A percentile compares a stretch with the other conserved stretches of the same genome.
Evolutionary conservation across 352 stramenopile genomes (phyloP).

Genomic region (Blastocystis sp.): DNA sequence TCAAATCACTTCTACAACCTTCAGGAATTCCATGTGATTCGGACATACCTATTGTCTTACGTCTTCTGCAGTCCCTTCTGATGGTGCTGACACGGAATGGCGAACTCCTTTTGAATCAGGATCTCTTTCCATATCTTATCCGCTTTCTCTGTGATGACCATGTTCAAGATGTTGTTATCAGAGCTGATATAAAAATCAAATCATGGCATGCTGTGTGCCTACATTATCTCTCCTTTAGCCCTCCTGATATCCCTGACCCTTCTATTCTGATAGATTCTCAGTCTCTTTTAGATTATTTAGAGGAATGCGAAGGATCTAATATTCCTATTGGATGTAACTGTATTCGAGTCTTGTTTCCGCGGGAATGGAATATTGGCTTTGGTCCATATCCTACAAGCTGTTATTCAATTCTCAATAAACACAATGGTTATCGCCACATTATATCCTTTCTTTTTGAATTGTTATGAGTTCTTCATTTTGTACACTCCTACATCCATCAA

Average conservation of each 20-base stretch:
- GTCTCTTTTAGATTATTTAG: neutral
- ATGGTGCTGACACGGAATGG: slow-evolving; percentile 4
- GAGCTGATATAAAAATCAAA: neutral
- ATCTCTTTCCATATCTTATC: slow-evolving; percentile 27
- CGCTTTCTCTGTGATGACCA: neutral
- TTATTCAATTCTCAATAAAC: slow-evolving; percentile 9
- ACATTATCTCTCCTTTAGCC: slow-evolving; percentile 3
- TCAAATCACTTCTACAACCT: too few species aligned
- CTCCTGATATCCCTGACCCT: neutral
- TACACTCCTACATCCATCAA: slow-evolving; percentile 48
- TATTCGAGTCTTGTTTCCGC: slow-evolving; percentile 28
- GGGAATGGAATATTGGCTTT: slow-evolving; percentile 20
- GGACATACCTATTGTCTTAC: neutral
- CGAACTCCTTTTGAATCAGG: slow-evolving; percentile 27
- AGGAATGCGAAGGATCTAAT: neutral
- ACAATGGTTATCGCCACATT: slow-evolving; percentile 45
- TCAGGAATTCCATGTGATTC: neutral
- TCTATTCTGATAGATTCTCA: neutral
- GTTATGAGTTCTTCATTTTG: neutral
- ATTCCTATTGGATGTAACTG: slow-evolving; percentile 62
- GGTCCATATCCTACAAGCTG: slow-evolving; percentile 20
- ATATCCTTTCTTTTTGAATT: neutral
- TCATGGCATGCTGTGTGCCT: slow-evolving; percentile 4
- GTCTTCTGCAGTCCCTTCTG: slow-evolving; percentile 2
- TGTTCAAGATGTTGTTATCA: neutral